These are phyloP conservation scores for Rubia tinctorum DNA, from an alignment of 305 asterid genomes.

Conservation along the genomic window DNA sequence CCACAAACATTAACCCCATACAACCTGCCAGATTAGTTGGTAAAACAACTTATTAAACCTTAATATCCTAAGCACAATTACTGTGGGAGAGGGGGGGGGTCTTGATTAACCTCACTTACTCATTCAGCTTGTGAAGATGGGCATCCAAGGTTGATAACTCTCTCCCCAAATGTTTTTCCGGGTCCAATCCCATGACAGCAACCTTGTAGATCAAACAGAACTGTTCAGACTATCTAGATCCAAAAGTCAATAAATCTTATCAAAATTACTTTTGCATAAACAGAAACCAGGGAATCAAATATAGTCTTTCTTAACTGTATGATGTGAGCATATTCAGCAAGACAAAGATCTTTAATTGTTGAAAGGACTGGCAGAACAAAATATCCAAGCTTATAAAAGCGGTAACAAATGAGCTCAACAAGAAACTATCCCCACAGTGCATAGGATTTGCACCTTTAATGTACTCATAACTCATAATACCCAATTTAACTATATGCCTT, in stretches of 20 bases:
- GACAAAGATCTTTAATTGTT: background rate
- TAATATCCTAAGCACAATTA: slow-evolving; percentile 8
- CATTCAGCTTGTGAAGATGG: slow-evolving; percentile 85
- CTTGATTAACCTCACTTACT: slow-evolving; percentile 46
- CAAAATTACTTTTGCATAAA: slow-evolving; percentile 5
- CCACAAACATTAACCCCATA: slow-evolving; percentile 96
- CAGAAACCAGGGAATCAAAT: background rate
- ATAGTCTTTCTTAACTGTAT: background rate
- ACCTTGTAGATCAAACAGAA: slow-evolving; percentile 40
- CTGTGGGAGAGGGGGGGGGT: background rate
- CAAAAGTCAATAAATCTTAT: slow-evolving; percentile 7
- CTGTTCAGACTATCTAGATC: slow-evolving; percentile 15
- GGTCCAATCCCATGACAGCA: slow-evolving; percentile 89
- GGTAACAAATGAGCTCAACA: background rate
- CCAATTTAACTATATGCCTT: background rate
- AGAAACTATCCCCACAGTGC: background rate
- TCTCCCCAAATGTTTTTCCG: slow-evolving; percentile 92
- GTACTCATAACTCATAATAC: background rate
- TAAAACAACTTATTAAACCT: slow-evolving; percentile 17
- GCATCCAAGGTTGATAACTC: slow-evolving; percentile 56
- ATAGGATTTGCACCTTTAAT: background rate
- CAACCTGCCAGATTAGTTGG: slow-evolving; percentile 45
- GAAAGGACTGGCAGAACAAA: background rate
- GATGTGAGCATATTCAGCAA: background rate
- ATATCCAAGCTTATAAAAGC: background rate